These are phyloP conservation scores for Claviceps purpurea DNA, from an alignment of 2,329 filamentous ascomycete genomes.

Conservation along the genomic window DNA sequence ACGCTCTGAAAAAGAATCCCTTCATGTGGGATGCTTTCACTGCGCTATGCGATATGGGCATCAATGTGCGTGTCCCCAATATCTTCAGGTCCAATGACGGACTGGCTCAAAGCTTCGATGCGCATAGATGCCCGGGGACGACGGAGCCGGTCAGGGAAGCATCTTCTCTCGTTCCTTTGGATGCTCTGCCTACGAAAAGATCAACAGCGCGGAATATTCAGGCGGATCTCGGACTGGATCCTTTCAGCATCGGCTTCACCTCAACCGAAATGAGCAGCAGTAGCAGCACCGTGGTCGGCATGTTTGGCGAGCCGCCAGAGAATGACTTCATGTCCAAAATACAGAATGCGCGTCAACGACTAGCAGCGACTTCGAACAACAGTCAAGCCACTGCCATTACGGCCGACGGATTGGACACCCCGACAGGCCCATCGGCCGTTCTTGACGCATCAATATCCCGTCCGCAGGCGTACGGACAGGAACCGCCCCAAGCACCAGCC, in stretches of 20 bases:
- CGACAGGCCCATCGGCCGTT: slow-evolving; percentile 20
- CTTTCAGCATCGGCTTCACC: slow-evolving; percentile 35
- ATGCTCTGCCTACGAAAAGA: slow-evolving; percentile 30
- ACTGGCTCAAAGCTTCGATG: slow-evolving; percentile 34
- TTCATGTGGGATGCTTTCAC: slow-evolving; percentile 98
- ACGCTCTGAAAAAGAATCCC: slow-evolving; percentile 77
- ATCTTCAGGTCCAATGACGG: slow-evolving; percentile 64
- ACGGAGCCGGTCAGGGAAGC: slow-evolving; percentile 24
- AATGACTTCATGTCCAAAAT: slow-evolving; percentile 45
- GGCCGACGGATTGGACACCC: slow-evolving; percentile 52
- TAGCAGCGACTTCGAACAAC: slow-evolving; percentile 24
- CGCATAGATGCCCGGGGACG: slow-evolving; percentile 12
- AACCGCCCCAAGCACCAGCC: slow-evolving; percentile 38
- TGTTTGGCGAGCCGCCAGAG: slow-evolving; percentile 29
- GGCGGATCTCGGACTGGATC: slow-evolving; percentile 29
- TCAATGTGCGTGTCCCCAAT: slow-evolving; percentile 67
- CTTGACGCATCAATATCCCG: slow-evolving; percentile 13
- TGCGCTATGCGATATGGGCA: slow-evolving; percentile 75
- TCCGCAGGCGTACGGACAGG: slow-evolving; percentile 16
- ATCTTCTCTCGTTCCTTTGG: slow-evolving; percentile 15
- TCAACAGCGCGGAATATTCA: slow-evolving; percentile 23
- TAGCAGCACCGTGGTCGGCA: slow-evolving; percentile 24
- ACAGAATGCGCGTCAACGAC: slow-evolving; percentile 34
- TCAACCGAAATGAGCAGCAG: slow-evolving; percentile 26
- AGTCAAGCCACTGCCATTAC: slow-evolving; percentile 21